A percentile compares a stretch with the other conserved stretches of the same genome.
Evolutionary conservation across 1,284 basidiomycete genomes (phyloP).

Genomic region (Cystobasidium sp.): DNA sequence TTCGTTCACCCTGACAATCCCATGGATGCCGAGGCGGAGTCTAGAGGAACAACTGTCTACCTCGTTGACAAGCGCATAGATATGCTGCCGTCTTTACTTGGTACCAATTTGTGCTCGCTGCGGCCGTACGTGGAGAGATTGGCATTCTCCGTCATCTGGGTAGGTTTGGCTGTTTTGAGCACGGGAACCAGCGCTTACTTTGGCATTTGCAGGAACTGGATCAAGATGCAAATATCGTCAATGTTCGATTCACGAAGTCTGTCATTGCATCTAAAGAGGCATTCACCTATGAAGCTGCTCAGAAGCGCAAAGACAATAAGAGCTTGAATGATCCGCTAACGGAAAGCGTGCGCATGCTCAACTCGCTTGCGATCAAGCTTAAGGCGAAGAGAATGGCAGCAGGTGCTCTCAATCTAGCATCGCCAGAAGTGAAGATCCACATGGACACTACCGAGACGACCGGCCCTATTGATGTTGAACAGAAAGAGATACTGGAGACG

Average conservation of each 20-base stretch:
- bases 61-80: conserved; percentile 98
- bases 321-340: conserved; percentile 82
- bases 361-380: conserved; percentile 82
- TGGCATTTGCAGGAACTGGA: conserved; percentile 70
- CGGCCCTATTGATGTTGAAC: conserved; percentile 96
- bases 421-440: conserved; percentile 94
- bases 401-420: conserved; percentile 94
- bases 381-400: conserved; percentile 86
- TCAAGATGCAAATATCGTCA: conserved; percentile 83
- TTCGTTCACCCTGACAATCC: conserved; percentile 93
- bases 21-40: conserved; percentile 95
- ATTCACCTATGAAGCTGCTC: conserved; percentile 97
- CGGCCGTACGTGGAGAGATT: conserved; percentile 90
- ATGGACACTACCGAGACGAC: conserved; percentile 89
- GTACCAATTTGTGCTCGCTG: conserved; percentile 94
- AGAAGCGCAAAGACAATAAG: conserved; percentile 91
- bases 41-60: conserved; percentile 96
- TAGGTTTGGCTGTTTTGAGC: conserved; percentile 58
- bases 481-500: conserved; percentile 90
- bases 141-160: conserved; percentile 97
- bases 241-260: conserved; percentile 90
- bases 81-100: conserved; percentile 93
- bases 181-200: not conserved
- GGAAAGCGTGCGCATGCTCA: conserved; percentile 84
- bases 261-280: conserved; percentile 96